Base-by-base conservation (phyloP, 2,329 filamentous ascomycete species). In the Aspergillus puulaauensis region DNA sequence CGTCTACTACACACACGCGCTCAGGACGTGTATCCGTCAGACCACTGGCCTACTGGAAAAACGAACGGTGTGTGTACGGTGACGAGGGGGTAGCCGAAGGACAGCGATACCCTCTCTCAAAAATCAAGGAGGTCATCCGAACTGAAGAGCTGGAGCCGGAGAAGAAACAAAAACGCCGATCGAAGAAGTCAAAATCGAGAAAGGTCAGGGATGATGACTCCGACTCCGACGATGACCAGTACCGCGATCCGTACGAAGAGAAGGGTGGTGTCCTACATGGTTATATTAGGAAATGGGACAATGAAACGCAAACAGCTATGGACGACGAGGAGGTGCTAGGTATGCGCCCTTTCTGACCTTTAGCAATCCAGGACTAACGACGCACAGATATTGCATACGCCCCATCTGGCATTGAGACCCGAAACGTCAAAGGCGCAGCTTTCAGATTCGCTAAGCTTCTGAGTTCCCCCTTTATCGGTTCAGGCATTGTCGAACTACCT, bases 381-480 rank as follows among this genome's bases (percentile, higher is more conserved):
- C 35, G 35, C 37, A 48, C 66, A 86, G 85, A 86, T 54, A 76
- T 88, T 61, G 86, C 84, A 48, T 87, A 85, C 72, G 80, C 84
- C 5, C 73, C 80, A 7, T 77, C 79, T 53, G 80, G 82, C 7
- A 84, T 88, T 53, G 72, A 83, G 59, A 84, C 83, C 0, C 77
- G 78, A 54, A 82, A 85, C 58, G 84, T 86, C 8, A 79, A 82
- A 54, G 81, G 82, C 68, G 88, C 88, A 17, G 86, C 86, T 3
- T 98, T 98, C 81, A 85, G 86, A 56, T 98, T 96, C 71, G 90
- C 90, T 35, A 98, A 97, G 79, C 89, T 93, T 60, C 83, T 96
- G 57, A 90, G 87, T 27, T 80, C 90, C 60, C 86, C 89, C 0
- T 98, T 96, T 74, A 91, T 98, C 73, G 93, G 92, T 35, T 89